Evolutionary conservation across 768 basidiomycete species (phyloP).

Genomic region (Mycena vitilis): DNA sequence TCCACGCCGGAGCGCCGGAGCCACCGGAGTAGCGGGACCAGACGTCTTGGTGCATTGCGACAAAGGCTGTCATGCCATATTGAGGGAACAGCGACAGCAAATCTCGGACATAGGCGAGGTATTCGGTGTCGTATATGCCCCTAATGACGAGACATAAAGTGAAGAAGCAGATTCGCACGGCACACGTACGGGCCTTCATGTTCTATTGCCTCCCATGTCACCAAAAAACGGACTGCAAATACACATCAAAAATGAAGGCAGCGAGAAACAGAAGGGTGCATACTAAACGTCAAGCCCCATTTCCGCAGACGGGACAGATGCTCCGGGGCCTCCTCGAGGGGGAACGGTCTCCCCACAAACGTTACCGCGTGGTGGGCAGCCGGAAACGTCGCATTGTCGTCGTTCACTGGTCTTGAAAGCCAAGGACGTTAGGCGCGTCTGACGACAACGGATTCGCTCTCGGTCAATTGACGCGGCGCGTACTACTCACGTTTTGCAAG

Average conservation of each 20-base stretch:
- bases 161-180: slow-evolving; percentile 11
- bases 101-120: slow-evolving; percentile 80
- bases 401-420: slow-evolving; percentile 69
- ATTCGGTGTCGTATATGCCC: slow-evolving; percentile 86
- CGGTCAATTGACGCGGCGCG: not conserved
- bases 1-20: slow-evolving; percentile 98
- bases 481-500: slow-evolving; percentile 78
- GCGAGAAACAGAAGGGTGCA: slow-evolving; percentile 40
- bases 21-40: slow-evolving; percentile 97
- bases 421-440: slow-evolving; percentile 25
- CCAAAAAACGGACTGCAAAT: slow-evolving; percentile 82
- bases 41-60: slow-evolving; percentile 93
- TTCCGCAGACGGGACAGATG: slow-evolving; percentile 83
- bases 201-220: slow-evolving; percentile 98
- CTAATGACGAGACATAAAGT: slow-evolving; percentile 49
- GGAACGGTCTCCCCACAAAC: slow-evolving; percentile 93
- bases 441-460: slow-evolving; percentile 21
- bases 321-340: slow-evolving; percentile 87
- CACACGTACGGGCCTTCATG: slow-evolving; percentile 88
- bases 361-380: slow-evolving; percentile 72
- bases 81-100: slow-evolving; percentile 77
- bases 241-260: slow-evolving; percentile 8
- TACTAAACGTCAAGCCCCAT: slow-evolving; percentile 92
- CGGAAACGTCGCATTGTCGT: slow-evolving; percentile 77
- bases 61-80: slow-evolving; percentile 79